A percentile compares a stretch with the other conserved stretches of the same genome.
Conservation (phyloP, 2,329 filamentous ascomycete species). For the Diaporthe humulicola region DNA sequence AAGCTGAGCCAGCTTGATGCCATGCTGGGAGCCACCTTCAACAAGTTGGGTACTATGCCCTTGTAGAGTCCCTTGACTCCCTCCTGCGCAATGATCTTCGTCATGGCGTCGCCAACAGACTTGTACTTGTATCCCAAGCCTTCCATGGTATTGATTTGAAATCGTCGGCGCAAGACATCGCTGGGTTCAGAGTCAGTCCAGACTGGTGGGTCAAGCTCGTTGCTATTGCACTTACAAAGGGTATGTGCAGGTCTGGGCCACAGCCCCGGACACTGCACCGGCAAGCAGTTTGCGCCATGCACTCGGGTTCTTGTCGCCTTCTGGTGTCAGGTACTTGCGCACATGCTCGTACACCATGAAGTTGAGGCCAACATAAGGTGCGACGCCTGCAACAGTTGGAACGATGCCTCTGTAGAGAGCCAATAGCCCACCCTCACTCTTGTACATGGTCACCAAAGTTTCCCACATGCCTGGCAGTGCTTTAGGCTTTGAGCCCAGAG, state of each 20-base stretch:
- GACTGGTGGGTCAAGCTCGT: slow-evolving; percentile 28
- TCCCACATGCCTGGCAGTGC: slow-evolving; percentile 93
- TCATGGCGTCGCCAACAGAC: slow-evolving; percentile 85
- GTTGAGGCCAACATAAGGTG: slow-evolving; percentile 96
- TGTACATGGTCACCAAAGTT: slow-evolving; percentile 88
- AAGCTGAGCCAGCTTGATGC: slow-evolving; percentile 98
- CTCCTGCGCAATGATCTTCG: slow-evolving; percentile 85
- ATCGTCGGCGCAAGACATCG: slow-evolving; percentile 91
- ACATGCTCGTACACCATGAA: slow-evolving; percentile 98
- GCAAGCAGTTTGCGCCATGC: slow-evolving; percentile 86
- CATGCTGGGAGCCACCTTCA: slow-evolving; percentile 99
- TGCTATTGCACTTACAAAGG: slow-evolving; percentile 81
- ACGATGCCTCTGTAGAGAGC: slow-evolving; percentile 96
- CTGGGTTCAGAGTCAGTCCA: slow-evolving; percentile 58
- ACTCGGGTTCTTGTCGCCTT: slow-evolving; percentile 87
- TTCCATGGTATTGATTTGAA: slow-evolving; percentile 99
- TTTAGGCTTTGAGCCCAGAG: slow-evolving; percentile 72
- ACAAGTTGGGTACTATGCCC: slow-evolving; percentile 92
- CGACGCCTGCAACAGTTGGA: slow-evolving; percentile 94
- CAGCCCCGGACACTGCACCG: slow-evolving; percentile 93
- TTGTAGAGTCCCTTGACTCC: slow-evolving; percentile 92
- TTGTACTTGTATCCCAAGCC: slow-evolving; percentile 98
- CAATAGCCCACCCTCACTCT: slow-evolving; percentile 84
- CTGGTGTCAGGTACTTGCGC: slow-evolving; percentile 85
- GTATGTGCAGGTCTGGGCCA: slow-evolving; percentile 98